Conservation (phyloP, 208 protist species). For the Leishmania aethiopica region DNA sequence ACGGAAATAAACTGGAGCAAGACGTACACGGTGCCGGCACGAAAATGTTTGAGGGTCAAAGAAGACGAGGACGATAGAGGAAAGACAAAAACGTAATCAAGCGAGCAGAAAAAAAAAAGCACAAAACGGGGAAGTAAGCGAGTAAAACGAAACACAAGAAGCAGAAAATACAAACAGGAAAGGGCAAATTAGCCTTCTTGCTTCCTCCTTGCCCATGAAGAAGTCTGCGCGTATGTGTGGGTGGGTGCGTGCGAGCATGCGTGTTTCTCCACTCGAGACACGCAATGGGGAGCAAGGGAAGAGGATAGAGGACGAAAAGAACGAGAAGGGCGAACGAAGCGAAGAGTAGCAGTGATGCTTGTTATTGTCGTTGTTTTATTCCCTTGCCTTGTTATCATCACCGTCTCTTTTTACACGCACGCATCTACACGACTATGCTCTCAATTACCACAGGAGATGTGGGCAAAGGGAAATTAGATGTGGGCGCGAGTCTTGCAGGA, state of each 20-base stretch:
- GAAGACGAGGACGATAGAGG: neutral
- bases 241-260: neutral
- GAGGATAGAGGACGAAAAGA: neutral
- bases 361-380: neutral
- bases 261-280: neutral
- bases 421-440: neutral
- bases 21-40: neutral
- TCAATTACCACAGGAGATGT: neutral
- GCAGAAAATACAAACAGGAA: conserved; percentile 2
- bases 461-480: neutral
- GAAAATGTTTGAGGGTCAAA: neutral
- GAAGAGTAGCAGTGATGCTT: neutral
- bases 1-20: neutral
- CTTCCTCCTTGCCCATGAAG: neutral
- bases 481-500: neutral
- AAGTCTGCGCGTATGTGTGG: neutral
- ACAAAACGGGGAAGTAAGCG: neutral
- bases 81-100: neutral
- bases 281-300: neutral
- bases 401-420: neutral
- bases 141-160: neutral
- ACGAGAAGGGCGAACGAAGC: neutral
- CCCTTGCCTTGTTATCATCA: neutral
- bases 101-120: neutral
- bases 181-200: neutral